Evolutionary conservation across 352 stramenopile genomes (phyloP).

Genomic region (Pythium brachiatum): DNA sequence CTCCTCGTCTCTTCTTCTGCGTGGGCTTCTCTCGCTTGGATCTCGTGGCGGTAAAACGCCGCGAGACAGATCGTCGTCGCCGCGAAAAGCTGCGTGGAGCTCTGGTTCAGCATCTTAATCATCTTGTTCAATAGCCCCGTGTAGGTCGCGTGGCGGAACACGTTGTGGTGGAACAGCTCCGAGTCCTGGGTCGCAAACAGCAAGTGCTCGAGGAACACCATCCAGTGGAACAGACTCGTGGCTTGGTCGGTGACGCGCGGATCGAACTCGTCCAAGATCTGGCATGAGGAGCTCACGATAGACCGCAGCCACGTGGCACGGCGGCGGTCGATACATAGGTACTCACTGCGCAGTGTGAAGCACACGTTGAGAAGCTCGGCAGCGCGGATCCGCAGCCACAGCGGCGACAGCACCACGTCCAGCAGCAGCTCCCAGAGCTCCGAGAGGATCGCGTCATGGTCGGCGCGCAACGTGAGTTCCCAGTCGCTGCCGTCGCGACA

Average conservation of each 20-base stretch:
- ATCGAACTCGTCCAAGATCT: slow-evolving; percentile 59
- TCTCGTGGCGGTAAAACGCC: slow-evolving; percentile 55
- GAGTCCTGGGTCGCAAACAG: slow-evolving; percentile 33
- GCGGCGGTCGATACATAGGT: slow-evolving; percentile 23
- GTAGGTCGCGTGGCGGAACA: slow-evolving; percentile 54
- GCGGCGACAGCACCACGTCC: slow-evolving; percentile 66
- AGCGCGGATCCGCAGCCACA: slow-evolving; percentile 58
- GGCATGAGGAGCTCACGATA: slow-evolving; percentile 69
- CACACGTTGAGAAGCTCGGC: slow-evolving; percentile 54
- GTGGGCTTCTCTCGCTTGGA: slow-evolving; percentile 12
- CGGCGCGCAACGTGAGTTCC: slow-evolving; percentile 14
- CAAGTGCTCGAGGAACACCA: slow-evolving; percentile 58
- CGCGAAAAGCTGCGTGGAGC: slow-evolving; percentile 67
- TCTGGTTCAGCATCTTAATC: slow-evolving; percentile 46
- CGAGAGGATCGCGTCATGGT: slow-evolving; percentile 26
- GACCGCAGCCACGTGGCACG: slow-evolving; percentile 53
- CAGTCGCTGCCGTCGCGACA: slow-evolving; percentile 18
- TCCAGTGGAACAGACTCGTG: slow-evolving; percentile 54
- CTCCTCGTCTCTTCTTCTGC: background rate
- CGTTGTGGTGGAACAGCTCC: slow-evolving; percentile 34
- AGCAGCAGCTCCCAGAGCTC: slow-evolving; percentile 67
- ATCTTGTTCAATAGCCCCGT: slow-evolving; percentile 59
- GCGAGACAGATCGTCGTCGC: slow-evolving; percentile 56
- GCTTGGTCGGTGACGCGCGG: slow-evolving; percentile 37
- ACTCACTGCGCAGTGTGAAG: slow-evolving; percentile 31